These are phyloP conservation scores for Sedum album DNA, from an alignment of 164 flowering plant genomes.

Conservation along the genomic window DNA sequence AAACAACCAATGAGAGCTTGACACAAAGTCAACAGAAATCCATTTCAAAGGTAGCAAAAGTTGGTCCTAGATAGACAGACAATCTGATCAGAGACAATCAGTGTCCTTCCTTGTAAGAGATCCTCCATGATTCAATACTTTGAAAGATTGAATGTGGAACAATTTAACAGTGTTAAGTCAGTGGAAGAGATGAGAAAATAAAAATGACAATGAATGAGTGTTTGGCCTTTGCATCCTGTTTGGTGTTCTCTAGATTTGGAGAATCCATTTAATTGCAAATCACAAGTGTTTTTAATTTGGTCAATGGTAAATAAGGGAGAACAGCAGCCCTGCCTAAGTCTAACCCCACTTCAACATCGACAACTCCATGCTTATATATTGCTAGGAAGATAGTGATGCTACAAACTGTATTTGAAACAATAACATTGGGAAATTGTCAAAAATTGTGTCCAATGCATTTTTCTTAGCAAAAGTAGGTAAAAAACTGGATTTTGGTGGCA, in stretches of 20 bases:
- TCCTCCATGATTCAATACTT: background rate
- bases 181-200: background rate
- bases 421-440: too few species aligned
- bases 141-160: background rate
- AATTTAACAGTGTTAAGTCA: too few species aligned
- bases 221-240: conserved; percentile 2
- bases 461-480: too few species aligned
- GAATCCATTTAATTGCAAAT: background rate
- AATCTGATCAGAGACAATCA: conserved; percentile 6
- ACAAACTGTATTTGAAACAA: too few species aligned
- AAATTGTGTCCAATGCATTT: too few species aligned
- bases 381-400: too few species aligned
- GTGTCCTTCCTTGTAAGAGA: background rate
- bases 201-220: background rate
- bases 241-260: background rate
- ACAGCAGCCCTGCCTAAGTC: too few species aligned
- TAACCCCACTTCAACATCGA: too few species aligned
- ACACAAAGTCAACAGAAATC: background rate
- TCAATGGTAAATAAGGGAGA: too few species aligned
- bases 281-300: background rate
- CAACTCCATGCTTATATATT: too few species aligned
- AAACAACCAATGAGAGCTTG: conserved; percentile 1
- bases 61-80: background rate
- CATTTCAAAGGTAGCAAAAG: background rate
- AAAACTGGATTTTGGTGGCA: too few species aligned